Percentiles rank a stretch among this genome's conserved stretches.
Evolutionary conservation across 257 asterid species (phyloP).

Genomic region (Jacaranda mimosifolia): DNA sequence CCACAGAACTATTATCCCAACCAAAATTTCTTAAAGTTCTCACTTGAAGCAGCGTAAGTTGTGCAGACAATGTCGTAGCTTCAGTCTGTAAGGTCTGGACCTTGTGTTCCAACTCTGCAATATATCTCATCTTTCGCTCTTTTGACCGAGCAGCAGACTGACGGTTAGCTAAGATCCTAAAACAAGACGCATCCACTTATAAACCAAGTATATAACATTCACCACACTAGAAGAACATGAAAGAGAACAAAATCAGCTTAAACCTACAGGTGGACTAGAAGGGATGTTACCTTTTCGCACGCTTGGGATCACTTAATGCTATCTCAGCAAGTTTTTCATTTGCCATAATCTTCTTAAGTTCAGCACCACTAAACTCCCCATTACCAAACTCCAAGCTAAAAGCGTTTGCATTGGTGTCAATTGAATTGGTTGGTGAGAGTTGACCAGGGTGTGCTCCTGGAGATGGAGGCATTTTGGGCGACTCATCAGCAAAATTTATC

Average conservation of each 20-base stretch:
- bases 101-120: slow-evolving; percentile 71
- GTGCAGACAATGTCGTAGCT: slow-evolving; percentile 71
- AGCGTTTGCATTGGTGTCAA: slow-evolving; percentile 54
- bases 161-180: slow-evolving; percentile 76
- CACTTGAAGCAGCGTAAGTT: slow-evolving; percentile 70
- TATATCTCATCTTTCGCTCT: slow-evolving; percentile 76
- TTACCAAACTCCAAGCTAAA: slow-evolving; percentile 68
- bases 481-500: slow-evolving; percentile 57
- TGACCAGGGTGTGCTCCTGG: slow-evolving; percentile 56
- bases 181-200: slow-evolving; percentile 3
- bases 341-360: slow-evolving; percentile 71
- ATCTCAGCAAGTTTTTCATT: slow-evolving; percentile 76
- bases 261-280: no score
- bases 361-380: slow-evolving; percentile 74
- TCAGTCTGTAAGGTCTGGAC: slow-evolving; percentile 72
- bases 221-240: neutral
- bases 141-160: slow-evolving; percentile 84
- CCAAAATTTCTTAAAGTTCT: neutral
- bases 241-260: neutral
- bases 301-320: slow-evolving; percentile 71
- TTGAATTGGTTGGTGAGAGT: slow-evolving; percentile 57
- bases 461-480: slow-evolving; percentile 61
- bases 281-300: slow-evolving; percentile 64
- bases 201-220: neutral
- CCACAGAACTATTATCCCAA: neutral